phyloP scores from a whole-genome alignment of 164 flowering plant species.

The Vitis amurensis region DNA sequence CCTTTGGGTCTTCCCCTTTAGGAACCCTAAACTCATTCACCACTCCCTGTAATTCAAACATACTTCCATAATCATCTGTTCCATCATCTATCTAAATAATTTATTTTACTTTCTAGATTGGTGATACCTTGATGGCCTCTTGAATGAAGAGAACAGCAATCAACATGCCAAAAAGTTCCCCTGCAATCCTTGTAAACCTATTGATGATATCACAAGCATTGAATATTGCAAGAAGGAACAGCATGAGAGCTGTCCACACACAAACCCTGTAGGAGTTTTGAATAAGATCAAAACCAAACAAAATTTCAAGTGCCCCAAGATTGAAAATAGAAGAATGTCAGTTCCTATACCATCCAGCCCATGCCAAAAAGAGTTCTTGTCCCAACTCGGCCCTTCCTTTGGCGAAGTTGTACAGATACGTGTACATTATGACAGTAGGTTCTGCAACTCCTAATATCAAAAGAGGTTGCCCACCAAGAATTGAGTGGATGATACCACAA shows the following conservation, averaged over 20 bases:
- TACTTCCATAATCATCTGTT: background rate
- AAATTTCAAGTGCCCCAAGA: background rate
- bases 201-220: slow-evolving; percentile 48
- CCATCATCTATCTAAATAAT: background rate
- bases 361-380: slow-evolving; percentile 43
- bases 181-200: slow-evolving; percentile 54
- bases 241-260: slow-evolving; percentile 53
- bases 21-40: slow-evolving; percentile 47
- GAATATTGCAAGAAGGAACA: slow-evolving; percentile 50
- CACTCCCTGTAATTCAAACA: slow-evolving; percentile 35
- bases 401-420: slow-evolving; percentile 48
- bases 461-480: slow-evolving; percentile 64
- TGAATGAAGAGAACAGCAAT: slow-evolving; percentile 55
- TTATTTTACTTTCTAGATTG: too few relatives aligned
- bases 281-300: background rate
- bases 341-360: slow-evolving; percentile 53
- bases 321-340: background rate
- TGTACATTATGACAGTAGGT: slow-evolving; percentile 64
- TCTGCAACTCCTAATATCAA: slow-evolving; percentile 67
- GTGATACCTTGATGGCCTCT: slow-evolving; percentile 45
- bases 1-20: slow-evolving; percentile 19
- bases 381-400: slow-evolving; percentile 39
- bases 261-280: slow-evolving; percentile 42
- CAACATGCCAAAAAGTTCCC: slow-evolving; percentile 62
- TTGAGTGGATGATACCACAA: slow-evolving; percentile 59